Evolutionary conservation across 202 grass and related monocot genomes (phyloP).

Genomic region (Brachypodium distachyon): DNA sequence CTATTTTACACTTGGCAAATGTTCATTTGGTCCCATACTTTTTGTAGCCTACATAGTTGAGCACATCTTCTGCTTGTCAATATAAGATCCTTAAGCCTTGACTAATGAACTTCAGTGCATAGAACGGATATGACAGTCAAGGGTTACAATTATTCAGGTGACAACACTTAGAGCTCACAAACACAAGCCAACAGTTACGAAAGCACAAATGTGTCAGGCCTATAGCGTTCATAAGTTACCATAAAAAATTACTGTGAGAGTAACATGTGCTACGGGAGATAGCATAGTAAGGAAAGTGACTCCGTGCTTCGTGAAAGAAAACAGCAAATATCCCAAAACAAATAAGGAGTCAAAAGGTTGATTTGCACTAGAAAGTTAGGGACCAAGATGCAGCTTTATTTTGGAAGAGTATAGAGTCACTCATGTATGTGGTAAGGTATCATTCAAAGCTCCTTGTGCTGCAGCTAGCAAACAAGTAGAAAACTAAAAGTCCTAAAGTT

Average conservation of each 20-base stretch:
- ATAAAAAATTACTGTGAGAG: background rate
- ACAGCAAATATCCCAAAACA: background rate
- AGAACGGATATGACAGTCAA: background rate
- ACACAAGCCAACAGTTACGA: background rate
- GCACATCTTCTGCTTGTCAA: background rate
- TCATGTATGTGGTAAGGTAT: background rate
- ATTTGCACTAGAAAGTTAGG: background rate
- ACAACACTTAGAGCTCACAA: background rate
- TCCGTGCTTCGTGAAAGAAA: background rate
- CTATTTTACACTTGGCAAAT: background rate
- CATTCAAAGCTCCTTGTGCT: background rate
- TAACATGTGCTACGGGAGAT: background rate
- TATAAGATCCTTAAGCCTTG: background rate
- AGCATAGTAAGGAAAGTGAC: background rate
- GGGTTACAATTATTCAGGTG: background rate
- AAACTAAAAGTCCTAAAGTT: background rate
- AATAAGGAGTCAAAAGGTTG: constrained; percentile 10
- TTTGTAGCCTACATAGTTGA: background rate
- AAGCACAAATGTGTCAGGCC: background rate
- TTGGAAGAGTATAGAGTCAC: background rate
- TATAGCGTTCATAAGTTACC: background rate
- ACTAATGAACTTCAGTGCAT: background rate
- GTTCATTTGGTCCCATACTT: background rate
- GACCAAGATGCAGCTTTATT: constrained; percentile 2
- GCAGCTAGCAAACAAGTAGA: background rate